Evolutionary conservation across 140 eudicot genomes (phyloP), one percentile per base, ranked within the genome.

Genomic region (Bidens hawaiensis): DNA sequence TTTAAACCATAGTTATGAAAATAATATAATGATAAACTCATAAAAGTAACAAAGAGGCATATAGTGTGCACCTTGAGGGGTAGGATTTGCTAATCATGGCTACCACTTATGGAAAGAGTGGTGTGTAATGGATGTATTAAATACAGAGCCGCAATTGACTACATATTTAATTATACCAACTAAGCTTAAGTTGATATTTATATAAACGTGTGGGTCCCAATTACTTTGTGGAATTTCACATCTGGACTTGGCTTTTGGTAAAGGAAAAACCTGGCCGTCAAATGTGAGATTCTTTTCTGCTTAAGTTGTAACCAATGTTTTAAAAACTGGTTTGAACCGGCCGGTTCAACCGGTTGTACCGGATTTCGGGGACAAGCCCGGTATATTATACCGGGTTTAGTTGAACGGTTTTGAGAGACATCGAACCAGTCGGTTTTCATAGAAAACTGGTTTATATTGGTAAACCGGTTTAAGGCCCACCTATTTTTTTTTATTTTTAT

Each of bases 111-210:
- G 68, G 34, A 67, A 57, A 48, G 47, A 74, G 79, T 74, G 70
- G 59, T 67, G 60, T 40, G n/a, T 59, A 67, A 67, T 50, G 59
- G 57, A 40, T 74, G 79, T 65, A 50, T 49, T 36, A 36, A 60
- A 74, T 67, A 61, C 47, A 74, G 68, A 74, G 74, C 79, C 58
- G 70, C 79, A 74, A 74, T 67, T 28, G 64, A 67, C 75, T 31
- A 15, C 18, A 56, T 18, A 56, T 18, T 66, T 47, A 48, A 59
- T 48, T 66, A 58, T 19, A 21, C 49, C 16, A 36, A 60, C 33
- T 19, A 67, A 51, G 22, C 14, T 55, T 55, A 55, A 55, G 15
- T 55, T 55, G 58, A 30, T 59, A 58, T 49, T 46, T 66, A 46
- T 49, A 46, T 33, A 56, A 34, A 9, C 47, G 22, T 47, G 4